These are phyloP conservation scores for Erodium trifolium DNA, from an alignment of 441 rosid genomes.

Conservation along the genomic window DNA sequence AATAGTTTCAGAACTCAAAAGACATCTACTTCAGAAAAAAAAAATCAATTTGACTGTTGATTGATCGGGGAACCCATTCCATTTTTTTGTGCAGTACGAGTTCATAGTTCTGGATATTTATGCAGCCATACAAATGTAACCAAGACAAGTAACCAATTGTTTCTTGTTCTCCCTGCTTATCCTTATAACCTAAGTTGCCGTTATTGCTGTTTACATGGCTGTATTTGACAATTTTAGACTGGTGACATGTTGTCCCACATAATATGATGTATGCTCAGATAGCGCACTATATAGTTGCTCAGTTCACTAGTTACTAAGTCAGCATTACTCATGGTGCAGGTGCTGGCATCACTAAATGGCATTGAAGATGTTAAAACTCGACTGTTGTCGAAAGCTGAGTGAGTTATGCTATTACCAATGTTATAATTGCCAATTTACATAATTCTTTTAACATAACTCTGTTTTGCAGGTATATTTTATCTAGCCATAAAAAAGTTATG, in stretches of 20 bases:
- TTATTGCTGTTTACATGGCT: background rate
- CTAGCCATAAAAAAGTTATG: constrained; percentile 46
- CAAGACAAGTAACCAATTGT: background rate
- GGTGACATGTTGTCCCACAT: background rate
- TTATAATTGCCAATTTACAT: background rate
- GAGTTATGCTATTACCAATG: constrained; percentile 26
- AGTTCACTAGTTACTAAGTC: constrained; percentile 1
- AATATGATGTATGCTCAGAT: background rate
- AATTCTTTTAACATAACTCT: constrained; percentile 9
- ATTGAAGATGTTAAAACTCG: constrained; percentile 59
- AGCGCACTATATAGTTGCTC: background rate
- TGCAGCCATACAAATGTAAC: background rate
- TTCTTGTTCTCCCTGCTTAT: background rate
- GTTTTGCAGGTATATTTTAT: constrained; percentile 57
- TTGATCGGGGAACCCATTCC: background rate
- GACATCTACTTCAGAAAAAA: background rate
- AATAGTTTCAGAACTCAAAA: background rate
- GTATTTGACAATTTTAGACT: constrained; percentile 6
- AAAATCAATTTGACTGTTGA: background rate
- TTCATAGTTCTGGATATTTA: background rate
- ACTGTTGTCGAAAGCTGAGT: constrained; percentile 67
- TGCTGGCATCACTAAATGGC: constrained; percentile 63
- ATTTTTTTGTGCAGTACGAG: background rate
- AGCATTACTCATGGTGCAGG: constrained; percentile 36
- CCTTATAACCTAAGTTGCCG: background rate